Evolutionary conservation across 1,139 yeast genomes (phyloP).

Genomic region (Nakaseomyces delphensis): DNA sequence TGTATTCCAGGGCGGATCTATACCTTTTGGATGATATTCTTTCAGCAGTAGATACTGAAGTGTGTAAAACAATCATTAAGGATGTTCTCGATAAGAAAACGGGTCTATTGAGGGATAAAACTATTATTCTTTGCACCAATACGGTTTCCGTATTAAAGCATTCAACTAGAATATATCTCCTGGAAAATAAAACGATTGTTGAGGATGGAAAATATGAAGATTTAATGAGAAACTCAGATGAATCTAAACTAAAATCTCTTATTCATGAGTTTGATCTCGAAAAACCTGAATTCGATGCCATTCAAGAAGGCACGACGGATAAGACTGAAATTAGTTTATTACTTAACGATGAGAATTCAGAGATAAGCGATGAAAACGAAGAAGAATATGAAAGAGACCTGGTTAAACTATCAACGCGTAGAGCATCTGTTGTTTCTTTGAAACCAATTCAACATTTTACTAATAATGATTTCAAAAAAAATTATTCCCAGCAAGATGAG

Average conservation of each 20-base stretch:
- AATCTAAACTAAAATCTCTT: conserved; percentile 36
- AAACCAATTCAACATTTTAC: conserved; percentile 27
- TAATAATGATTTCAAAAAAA: conserved; percentile 23
- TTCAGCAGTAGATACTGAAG: conserved; percentile 83
- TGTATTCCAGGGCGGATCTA: conserved; percentile 74
- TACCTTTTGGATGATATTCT: conserved; percentile 71
- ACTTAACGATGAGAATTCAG: conserved; percentile 6
- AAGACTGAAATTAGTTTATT: conserved; percentile 3
- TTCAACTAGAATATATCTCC: conserved; percentile 53
- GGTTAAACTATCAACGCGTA: conserved; percentile 35
- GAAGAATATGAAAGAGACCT: conserved; percentile 12
- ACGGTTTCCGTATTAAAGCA: conserved; percentile 63
- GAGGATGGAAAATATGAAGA: conserved; percentile 53
- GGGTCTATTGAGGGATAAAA: conserved; percentile 63
- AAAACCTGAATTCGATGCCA: conserved; percentile 8
- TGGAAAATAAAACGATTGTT: conserved; percentile 50
- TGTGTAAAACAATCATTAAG: conserved; percentile 56
- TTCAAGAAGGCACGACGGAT: conserved; percentile 4
- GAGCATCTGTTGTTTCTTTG: conserved; percentile 55
- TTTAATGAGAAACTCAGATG: conserved; percentile 38
- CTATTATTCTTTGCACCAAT: conserved; percentile 73
- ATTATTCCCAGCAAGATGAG: conserved; percentile 37
- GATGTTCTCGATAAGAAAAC: conserved; percentile 46
- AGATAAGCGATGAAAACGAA: conserved; percentile 10
- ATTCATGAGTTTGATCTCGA: conserved; percentile 49